phyloP scores from a whole-genome alignment of 345 rosid species.

The Aethionema arabicum region DNA sequence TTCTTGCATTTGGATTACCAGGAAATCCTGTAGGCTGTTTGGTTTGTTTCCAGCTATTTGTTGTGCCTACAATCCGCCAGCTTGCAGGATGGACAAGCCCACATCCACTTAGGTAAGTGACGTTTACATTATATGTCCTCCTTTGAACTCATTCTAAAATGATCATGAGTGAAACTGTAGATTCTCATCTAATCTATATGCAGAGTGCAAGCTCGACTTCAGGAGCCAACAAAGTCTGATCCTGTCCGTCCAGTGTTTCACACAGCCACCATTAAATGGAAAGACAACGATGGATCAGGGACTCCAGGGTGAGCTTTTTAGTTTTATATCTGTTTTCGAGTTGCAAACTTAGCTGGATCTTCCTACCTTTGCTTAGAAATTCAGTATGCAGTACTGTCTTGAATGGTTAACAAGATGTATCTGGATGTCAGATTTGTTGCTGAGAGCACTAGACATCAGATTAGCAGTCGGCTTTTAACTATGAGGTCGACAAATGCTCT shows the following conservation, averaged over 20 bases:
- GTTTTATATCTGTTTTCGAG: conserved; percentile 17
- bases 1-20: conserved; percentile 93
- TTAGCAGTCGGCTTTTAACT: conserved; percentile 88
- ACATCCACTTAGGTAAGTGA: conserved; percentile 62
- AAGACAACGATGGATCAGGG: conserved; percentile 82
- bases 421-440: conserved; percentile 72
- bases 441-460: conserved; percentile 89
- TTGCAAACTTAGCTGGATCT: conserved; percentile 2
- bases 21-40: conserved; percentile 98
- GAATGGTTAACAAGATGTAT: conserved; percentile 17
- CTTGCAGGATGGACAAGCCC: conserved; percentile 91
- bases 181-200: conserved; percentile 15
- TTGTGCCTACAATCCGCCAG: conserved; percentile 70
- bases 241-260: conserved; percentile 65
- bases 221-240: conserved; percentile 67
- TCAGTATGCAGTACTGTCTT: conserved; percentile 15
- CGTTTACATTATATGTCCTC: conserved; percentile 24
- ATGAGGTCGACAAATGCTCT: conserved; percentile 92
- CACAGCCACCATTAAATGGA: conserved; percentile 72
- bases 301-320: conserved; percentile 62
- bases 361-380: conserved; percentile 11
- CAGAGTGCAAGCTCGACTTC: conserved; percentile 77
- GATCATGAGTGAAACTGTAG: background rate
- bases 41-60: conserved; percentile 87
- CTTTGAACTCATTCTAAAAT: background rate